Evolutionary conservation across 345 rosid species (phyloP).

Genomic region (Sapria himalayana): DNA sequence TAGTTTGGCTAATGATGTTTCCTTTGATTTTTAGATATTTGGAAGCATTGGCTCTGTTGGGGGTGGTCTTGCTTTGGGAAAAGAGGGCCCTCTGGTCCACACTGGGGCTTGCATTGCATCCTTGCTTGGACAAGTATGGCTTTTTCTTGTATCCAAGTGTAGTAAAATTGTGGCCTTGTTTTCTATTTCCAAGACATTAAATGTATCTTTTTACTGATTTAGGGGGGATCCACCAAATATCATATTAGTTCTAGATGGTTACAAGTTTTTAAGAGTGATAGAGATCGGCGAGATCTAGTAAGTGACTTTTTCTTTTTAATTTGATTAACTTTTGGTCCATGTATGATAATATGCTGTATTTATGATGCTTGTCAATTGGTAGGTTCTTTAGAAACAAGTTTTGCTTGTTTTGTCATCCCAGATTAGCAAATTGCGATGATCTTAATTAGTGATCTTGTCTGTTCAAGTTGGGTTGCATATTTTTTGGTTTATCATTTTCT

Average conservation of each 20-base stretch:
- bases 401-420: too few species aligned
- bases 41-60: constrained; percentile 98
- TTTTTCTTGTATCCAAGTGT: neutral
- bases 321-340: neutral
- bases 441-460: too few species aligned
- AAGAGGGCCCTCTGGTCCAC: constrained; percentile 94
- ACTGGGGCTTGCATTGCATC: constrained; percentile 97
- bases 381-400: too few species aligned
- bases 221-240: constrained; percentile 94
- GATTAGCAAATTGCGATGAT: too few species aligned
- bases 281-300: constrained; percentile 94
- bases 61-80: constrained; percentile 93
- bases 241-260: constrained; percentile 82
- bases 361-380: too few species aligned
- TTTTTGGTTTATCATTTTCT: too few species aligned
- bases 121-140: constrained; percentile 83
- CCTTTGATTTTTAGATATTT: constrained; percentile 41
- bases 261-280: constrained; percentile 71
- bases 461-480: too few species aligned
- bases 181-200: neutral
- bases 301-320: constrained; percentile 10
- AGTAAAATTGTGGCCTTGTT: neutral
- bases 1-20: constrained; percentile 3
- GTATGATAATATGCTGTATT: too few species aligned
- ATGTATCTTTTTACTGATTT: constrained; percentile 9